phyloP scores from a whole-genome alignment of 148 eudicot genomes.

The Amaranthus cruentus region DNA sequence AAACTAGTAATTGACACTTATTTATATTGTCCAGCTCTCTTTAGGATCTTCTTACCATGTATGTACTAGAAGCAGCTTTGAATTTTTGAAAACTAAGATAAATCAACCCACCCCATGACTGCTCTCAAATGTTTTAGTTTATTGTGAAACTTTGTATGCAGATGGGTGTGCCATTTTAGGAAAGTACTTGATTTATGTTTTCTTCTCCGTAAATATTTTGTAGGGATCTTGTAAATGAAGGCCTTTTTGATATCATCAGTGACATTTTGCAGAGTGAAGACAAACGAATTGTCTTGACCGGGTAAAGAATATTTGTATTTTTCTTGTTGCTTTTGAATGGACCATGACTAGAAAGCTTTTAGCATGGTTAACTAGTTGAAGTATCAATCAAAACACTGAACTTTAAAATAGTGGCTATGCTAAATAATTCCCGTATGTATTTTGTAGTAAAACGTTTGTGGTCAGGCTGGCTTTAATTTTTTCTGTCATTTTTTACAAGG shows the following conservation, averaged over 20 bases:
- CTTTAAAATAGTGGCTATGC: not conserved
- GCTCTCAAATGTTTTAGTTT: not conserved
- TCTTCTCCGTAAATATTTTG: conserved; percentile 14
- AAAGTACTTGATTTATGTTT: conserved; percentile 9
- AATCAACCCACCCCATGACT: not conserved
- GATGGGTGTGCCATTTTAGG: not conserved
- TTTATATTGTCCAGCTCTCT: too few relatives aligned
- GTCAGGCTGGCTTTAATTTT: not conserved
- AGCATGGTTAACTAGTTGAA: not conserved
- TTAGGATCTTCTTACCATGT: not conserved
- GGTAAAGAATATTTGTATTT: conserved; percentile 42
- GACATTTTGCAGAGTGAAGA: conserved; percentile 68
- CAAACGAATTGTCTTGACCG: conserved; percentile 72
- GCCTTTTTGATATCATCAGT: conserved; percentile 73
- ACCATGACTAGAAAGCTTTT: not conserved
- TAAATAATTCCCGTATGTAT: not conserved
- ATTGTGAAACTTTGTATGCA: not conserved
- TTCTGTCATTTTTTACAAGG: not conserved
- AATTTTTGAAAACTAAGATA: not conserved
- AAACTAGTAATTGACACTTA: too few relatives aligned
- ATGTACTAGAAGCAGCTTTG: not conserved
- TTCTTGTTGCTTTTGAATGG: not conserved
- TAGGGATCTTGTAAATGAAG: conserved; percentile 91
- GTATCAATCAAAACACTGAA: not conserved
- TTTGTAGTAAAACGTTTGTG: not conserved